Conservation (phyloP, 768 basidiomycete species). For the Auricularia sp. region DNA sequence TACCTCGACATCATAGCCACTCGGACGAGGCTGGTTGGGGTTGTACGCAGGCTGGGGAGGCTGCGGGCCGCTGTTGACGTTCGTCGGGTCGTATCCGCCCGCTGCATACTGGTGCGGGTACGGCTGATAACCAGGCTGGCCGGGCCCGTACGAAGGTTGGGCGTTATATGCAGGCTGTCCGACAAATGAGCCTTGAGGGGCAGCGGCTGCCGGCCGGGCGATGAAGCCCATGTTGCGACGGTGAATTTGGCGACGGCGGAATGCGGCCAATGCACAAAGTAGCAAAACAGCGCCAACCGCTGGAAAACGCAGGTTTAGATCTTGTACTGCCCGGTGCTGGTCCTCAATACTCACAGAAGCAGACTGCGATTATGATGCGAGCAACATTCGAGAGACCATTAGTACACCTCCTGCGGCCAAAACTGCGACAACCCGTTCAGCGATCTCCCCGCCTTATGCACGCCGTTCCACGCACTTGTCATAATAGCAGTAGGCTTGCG, state of each 20-base stretch:
- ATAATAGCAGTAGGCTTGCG: neutral
- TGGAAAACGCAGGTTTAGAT: neutral
- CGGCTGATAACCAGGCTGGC: neutral
- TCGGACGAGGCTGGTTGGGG: neutral
- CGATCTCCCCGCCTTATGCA: too few relatives aligned
- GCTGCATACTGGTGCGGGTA: neutral
- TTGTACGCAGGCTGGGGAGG: neutral
- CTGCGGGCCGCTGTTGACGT: neutral
- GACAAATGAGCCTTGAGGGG: neutral
- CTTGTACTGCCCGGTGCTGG: too few relatives aligned
- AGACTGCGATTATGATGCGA: neutral
- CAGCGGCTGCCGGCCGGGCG: neutral
- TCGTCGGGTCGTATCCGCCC: neutral
- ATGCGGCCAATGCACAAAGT: neutral
- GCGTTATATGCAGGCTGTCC: neutral
- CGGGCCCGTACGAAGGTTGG: neutral
- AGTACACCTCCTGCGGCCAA: neutral
- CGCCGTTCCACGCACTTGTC: neutral
- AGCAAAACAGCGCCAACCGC: neutral
- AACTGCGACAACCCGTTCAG: neutral
- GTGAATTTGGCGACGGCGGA: neutral
- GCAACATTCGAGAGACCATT: neutral
- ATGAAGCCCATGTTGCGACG: neutral
- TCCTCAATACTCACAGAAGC: neutral
- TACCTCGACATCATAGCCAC: neutral